These are phyloP conservation scores for Mycena crocata DNA, from an alignment of 768 basidiomycete species.

Conservation along the genomic window DNA sequence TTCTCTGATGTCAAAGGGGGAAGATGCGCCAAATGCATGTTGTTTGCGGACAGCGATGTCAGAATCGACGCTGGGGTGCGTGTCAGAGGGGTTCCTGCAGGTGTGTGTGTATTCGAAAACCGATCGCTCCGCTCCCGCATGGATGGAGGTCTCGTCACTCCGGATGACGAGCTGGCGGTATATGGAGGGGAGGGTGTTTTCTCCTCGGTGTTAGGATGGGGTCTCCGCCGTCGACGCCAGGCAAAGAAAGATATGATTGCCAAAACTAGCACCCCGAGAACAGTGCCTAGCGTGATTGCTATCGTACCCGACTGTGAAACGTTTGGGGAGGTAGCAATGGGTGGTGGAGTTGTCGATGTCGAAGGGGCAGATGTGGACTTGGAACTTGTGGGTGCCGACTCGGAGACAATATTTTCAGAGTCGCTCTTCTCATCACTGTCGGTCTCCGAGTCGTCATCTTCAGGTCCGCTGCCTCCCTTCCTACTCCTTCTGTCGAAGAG, in stretches of 20 bases:
- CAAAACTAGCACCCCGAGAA: constrained; percentile 1
- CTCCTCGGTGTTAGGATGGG: not conserved
- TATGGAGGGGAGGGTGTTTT: constrained; percentile 13
- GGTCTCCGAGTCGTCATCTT: not conserved
- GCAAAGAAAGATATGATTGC: not conserved
- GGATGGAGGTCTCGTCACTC: constrained; percentile 11
- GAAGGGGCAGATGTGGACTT: not conserved
- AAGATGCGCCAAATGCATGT: constrained; percentile 12
- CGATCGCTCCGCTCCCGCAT: constrained; percentile 26
- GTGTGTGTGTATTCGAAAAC: constrained; percentile 20
- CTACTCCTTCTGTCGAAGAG: constrained; percentile 3
- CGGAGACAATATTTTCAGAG: not conserved
- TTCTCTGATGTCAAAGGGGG: not conserved
- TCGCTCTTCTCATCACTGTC: not conserved
- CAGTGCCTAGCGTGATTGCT: not conserved
- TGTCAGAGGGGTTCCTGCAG: constrained; percentile 24
- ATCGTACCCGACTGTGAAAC: not conserved
- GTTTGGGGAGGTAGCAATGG: not conserved
- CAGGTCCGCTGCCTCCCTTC: not conserved
- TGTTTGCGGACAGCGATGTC: constrained; percentile 15
- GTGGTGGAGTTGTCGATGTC: not conserved
- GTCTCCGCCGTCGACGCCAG: not conserved
- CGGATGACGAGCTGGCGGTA: constrained; percentile 4
- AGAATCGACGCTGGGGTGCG: constrained; percentile 6
- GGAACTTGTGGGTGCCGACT: not conserved